Evolutionary conservation across 2,329 filamentous ascomycete genomes (phyloP), one percentile per base, ranked within the genome.

Genomic region (Venturiaceae sp.): DNA sequence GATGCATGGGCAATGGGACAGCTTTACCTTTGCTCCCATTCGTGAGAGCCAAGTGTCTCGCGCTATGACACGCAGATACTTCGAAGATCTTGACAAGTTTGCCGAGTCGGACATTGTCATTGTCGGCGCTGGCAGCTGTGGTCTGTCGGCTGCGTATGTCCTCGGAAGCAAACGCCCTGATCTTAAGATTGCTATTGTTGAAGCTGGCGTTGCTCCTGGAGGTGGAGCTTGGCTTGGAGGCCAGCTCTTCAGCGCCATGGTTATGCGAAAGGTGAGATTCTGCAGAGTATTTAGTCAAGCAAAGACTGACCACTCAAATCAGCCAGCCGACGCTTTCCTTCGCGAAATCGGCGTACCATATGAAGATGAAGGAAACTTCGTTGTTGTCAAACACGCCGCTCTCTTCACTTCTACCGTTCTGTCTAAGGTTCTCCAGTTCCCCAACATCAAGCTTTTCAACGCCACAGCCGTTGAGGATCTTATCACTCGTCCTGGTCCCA

Each of bases 381-480:
- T 96, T 14, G 90, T 96, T 5, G 44, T 50, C 44, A 50, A 50
- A 16, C 44, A 50, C 44, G 44, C 1, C 34, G 89, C 91, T 0
- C 82, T 96, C 61, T 96, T 96, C 79, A 96, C 91, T 33, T 90
- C 86, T 61, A 96, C 91, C 28, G 78, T 96, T 60, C 77, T 96
- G 66, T 87, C 86, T 69, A 87, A 87, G 74, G 91, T 96, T 9
- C 78, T 96, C 55, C 75, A 82, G 60, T 88, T 95, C 77, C 88
- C 89, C 63, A 96, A 96, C 74, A 83, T 96, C 68, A 96, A 96
- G 83, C 84, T 96, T 62, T 96, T 96, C 84, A 96, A 96, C 71
- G 91, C 91, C 37, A 96, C 92, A 36, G 82, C 87, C 21, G 91
- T 96, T 46, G 92, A 96, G 76, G 91, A 96, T 68, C 79, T 96